phyloP scores from a whole-genome alignment of 768 basidiomycete genomes.

The Lentinus brumalis region DNA sequence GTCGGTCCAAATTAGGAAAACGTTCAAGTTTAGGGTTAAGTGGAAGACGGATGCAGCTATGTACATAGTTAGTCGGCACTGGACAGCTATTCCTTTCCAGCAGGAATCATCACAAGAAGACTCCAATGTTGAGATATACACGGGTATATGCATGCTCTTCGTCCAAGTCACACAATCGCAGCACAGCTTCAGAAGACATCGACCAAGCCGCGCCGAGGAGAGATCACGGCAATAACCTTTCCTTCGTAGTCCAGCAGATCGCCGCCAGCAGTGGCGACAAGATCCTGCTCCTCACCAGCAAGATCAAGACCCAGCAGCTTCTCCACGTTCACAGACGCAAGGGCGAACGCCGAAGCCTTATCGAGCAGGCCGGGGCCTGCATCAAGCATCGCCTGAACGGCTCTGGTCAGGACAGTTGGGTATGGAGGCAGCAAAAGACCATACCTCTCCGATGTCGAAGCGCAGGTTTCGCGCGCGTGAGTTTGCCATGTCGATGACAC shows the following conservation, averaged over 20 bases:
- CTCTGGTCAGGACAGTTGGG: background rate
- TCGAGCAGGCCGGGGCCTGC: conserved; percentile 13
- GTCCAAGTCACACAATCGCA: no score
- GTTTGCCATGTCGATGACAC: conserved; percentile 17
- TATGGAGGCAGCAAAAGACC: background rate
- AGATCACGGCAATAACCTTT: conserved; percentile 39
- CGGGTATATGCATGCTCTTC: no score
- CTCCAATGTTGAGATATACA: no score
- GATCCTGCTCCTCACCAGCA: conserved; percentile 25
- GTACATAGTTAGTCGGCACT: no score
- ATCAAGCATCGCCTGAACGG: conserved; percentile 3
- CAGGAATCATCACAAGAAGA: no score
- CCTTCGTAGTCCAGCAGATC: conserved; percentile 37
- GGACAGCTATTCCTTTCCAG: no score
- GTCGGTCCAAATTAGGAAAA: background rate
- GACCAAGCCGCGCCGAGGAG: conserved; percentile 29
- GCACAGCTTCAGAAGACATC: conserved; percentile 27
- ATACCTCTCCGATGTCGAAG: conserved; percentile 48
- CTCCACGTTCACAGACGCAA: conserved; percentile 58
- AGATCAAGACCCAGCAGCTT: conserved; percentile 45
- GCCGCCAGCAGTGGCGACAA: conserved; percentile 37
- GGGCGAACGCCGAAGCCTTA: conserved; percentile 50
- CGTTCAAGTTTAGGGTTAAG: background rate
- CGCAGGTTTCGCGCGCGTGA: conserved; percentile 33
- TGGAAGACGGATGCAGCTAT: background rate